Percentiles rank a stretch among this genome's conserved stretches.
These are phyloP conservation scores for Fusarium decemcellulare DNA, from an alignment of 2,329 filamentous ascomycete genomes.

Conservation along the genomic window DNA sequence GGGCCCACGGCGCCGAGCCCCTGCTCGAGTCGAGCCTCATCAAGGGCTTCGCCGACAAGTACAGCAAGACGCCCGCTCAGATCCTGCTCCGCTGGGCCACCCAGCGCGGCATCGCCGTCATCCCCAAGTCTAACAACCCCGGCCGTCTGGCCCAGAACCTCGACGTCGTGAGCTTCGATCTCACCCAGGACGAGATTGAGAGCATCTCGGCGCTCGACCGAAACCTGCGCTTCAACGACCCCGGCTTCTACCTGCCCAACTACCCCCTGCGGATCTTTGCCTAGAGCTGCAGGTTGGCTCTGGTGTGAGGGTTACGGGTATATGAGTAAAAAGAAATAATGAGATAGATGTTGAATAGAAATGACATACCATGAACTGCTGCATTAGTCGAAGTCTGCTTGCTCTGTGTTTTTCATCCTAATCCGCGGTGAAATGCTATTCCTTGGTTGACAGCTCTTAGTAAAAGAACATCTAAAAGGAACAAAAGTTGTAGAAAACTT, in stretches of 20 bases:
- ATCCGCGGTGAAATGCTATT: too few relatives aligned
- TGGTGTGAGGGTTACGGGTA: not conserved
- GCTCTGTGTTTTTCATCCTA: too few relatives aligned
- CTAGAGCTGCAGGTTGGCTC: constrained; percentile 19
- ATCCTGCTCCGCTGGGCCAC: constrained; percentile 78
- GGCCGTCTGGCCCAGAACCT: constrained; percentile 67
- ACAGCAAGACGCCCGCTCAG: constrained; percentile 74
- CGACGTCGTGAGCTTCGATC: constrained; percentile 68
- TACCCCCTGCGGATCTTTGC: constrained; percentile 68
- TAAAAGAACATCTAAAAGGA: too few relatives aligned
- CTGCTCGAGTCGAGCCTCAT: constrained; percentile 56
- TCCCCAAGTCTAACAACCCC: constrained; percentile 73
- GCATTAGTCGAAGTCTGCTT: not conserved
- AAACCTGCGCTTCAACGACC: constrained; percentile 72
- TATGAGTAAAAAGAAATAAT: constrained; percentile 3
- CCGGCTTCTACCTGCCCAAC: constrained; percentile 50
- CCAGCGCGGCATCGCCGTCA: constrained; percentile 73
- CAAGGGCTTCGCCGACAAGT: constrained; percentile 66
- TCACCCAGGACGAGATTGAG: constrained; percentile 68
- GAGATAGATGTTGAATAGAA: constrained; percentile 13
- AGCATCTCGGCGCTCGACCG: constrained; percentile 68
- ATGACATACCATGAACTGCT: constrained; percentile 6
- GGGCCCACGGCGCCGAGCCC: constrained; percentile 43
- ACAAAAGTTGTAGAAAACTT: too few relatives aligned
- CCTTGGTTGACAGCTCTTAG: too few relatives aligned